Evolutionary conservation across 2,329 filamentous ascomycete species (phyloP).

Genomic region (Aspergillus arachidicola): DNA sequence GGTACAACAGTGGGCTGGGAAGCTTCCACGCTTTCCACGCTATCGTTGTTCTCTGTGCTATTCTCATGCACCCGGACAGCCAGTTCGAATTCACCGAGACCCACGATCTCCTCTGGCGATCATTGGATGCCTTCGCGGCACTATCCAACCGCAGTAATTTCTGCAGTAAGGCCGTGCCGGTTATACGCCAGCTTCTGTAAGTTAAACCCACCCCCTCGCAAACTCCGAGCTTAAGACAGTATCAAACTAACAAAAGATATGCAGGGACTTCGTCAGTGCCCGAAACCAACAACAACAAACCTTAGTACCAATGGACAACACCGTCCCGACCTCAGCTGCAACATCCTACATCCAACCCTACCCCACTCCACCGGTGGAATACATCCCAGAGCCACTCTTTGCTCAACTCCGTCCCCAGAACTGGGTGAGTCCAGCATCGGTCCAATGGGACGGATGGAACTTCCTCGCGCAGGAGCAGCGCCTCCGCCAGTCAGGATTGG

Average conservation of each 20-base stretch:
- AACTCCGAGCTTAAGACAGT: background rate
- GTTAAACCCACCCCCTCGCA: slow-evolving; percentile 10
- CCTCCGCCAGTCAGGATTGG: background rate
- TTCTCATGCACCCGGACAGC: slow-evolving; percentile 32
- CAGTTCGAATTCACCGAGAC: slow-evolving; percentile 33
- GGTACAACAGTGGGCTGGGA: slow-evolving; percentile 43
- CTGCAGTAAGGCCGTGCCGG: slow-evolving; percentile 40
- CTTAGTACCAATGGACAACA: slow-evolving; percentile 9
- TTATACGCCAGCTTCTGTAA: slow-evolving; percentile 39
- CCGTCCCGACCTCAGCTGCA: slow-evolving; percentile 12
- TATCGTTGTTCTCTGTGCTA: slow-evolving; percentile 35
- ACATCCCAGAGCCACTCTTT: slow-evolving; percentile 16
- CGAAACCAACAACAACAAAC: slow-evolving; percentile 14
- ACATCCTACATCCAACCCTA: slow-evolving; percentile 7
- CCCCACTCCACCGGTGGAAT: slow-evolving; percentile 10
- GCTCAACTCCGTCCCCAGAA: slow-evolving; percentile 36
- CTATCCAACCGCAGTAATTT: slow-evolving; percentile 38
- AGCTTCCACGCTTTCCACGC: slow-evolving; percentile 47
- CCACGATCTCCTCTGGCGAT: slow-evolving; percentile 30
- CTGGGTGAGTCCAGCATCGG: slow-evolving; percentile 34
- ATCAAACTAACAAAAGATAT: slow-evolving; percentile 10
- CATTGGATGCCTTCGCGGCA: slow-evolving; percentile 35
- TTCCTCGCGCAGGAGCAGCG: slow-evolving; percentile 7
- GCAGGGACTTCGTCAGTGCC: slow-evolving; percentile 29
- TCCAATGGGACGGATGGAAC: slow-evolving; percentile 31